Conservation (phyloP, 768 basidiomycete species). For the Auriscalpium vulgare region DNA sequence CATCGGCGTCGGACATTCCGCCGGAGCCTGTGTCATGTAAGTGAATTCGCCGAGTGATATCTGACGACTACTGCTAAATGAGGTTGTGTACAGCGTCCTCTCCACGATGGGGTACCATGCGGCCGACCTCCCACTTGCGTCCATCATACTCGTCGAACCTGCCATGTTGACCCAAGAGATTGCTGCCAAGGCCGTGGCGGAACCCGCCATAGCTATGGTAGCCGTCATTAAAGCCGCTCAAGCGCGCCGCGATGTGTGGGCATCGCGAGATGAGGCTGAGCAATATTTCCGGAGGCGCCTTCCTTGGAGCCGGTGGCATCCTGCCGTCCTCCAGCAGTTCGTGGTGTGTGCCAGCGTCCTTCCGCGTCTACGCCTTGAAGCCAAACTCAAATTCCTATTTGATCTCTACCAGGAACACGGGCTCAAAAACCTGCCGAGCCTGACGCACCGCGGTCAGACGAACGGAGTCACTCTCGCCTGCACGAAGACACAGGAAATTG, state of each 20-base stretch:
- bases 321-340: not conserved
- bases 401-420: not conserved
- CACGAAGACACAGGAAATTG: not conserved
- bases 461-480: not conserved
- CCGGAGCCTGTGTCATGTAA: not conserved
- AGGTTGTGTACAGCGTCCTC: not conserved
- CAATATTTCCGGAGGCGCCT: not conserved
- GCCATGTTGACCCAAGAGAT: not conserved
- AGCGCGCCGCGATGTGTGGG: not conserved
- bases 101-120: not conserved
- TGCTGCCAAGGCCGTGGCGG: not conserved
- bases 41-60: too few species aligned
- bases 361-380: not conserved
- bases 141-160: not conserved
- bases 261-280: not conserved
- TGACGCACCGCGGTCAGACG: not conserved
- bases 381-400: not conserved
- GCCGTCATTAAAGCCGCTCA: not conserved
- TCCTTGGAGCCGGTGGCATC: not conserved
- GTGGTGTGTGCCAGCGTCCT: not conserved
- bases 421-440: not conserved
- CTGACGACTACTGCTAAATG: too few species aligned
- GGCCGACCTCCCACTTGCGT: not conserved
- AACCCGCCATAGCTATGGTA: not conserved
- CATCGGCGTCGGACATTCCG: not conserved